phyloP scores from a whole-genome alignment of 192 early-diverging fungal genomes.

The Funneliformis geosporum region DNA sequence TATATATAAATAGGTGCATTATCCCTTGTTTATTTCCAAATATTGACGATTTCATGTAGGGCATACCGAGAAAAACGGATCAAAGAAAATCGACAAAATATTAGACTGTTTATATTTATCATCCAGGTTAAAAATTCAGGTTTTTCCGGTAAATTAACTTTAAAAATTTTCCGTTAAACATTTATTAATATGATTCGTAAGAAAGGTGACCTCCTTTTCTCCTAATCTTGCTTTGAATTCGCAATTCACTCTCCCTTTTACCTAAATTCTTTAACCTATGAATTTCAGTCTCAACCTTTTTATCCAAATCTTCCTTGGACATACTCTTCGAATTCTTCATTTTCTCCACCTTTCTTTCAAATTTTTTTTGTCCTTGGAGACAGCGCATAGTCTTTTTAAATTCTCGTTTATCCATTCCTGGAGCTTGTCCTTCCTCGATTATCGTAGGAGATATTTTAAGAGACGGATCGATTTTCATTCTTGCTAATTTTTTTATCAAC shows the following conservation, averaged over 20 bases:
- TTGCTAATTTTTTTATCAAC: conserved; percentile 50
- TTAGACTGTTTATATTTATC: too few relatives aligned
- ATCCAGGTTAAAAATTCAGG: background rate
- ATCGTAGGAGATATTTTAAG: conserved; percentile 29
- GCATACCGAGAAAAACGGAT: too few relatives aligned
- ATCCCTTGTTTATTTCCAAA: too few relatives aligned
- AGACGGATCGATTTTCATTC: conserved; percentile 40
- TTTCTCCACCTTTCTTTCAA: conserved; percentile 19
- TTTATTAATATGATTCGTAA: conserved; percentile 19
- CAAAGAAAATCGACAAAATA: too few relatives aligned
- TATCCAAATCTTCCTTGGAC: background rate
- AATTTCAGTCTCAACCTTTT: background rate
- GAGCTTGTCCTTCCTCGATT: conserved; percentile 2
- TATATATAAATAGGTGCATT: too few relatives aligned
- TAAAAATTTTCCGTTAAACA: background rate
- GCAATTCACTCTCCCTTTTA: background rate
- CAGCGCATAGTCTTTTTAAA: background rate
- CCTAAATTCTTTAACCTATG: background rate
- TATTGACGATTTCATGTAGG: too few relatives aligned
- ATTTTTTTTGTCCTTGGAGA: conserved; percentile 15
- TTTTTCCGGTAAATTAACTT: conserved; percentile 1
- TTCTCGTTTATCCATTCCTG: background rate
- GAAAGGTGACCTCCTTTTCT: conserved; percentile 28
- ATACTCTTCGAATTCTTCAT: conserved; percentile 23
- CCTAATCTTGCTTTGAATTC: conserved; percentile 3